phyloP scores from a whole-genome alignment of 2,329 filamentous ascomycete genomes.

The Calonectria pauciramosa region DNA sequence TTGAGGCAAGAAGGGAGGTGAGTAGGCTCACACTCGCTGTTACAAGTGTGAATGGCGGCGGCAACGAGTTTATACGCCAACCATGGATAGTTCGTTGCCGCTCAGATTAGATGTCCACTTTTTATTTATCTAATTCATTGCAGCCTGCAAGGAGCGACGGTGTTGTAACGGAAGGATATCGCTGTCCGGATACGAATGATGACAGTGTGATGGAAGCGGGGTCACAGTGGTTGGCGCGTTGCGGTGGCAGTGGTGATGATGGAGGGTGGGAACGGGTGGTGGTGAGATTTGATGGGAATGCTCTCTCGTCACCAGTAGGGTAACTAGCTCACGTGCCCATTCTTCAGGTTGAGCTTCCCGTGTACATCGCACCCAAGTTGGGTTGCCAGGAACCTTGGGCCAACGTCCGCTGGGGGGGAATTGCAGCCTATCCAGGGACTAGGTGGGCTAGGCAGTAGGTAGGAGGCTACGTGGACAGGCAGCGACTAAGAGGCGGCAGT shows the following conservation, averaged over 20 bases:
- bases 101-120: background rate
- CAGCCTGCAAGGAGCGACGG: background rate
- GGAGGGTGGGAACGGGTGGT: constrained; percentile 21
- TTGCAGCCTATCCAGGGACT: background rate
- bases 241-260: constrained; percentile 13
- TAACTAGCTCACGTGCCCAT: constrained; percentile 23
- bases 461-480: constrained; percentile 3
- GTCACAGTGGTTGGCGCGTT: constrained; percentile 11
- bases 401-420: background rate
- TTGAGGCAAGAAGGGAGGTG: background rate
- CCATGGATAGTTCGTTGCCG: background rate
- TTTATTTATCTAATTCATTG: background rate
- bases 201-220: constrained; percentile 27
- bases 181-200: constrained; percentile 23
- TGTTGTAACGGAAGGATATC: background rate
- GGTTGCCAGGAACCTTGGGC: constrained; percentile 1
- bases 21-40: constrained; percentile 3
- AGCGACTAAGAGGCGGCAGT: background rate
- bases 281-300: constrained; percentile 14
- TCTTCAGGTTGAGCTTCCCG: background rate
- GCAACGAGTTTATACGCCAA: too few relatives aligned
- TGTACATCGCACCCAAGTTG: background rate
- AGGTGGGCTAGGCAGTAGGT: background rate
- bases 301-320: constrained; percentile 1
- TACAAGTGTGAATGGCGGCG: background rate